Conservation (phyloP, 192 early-diverging fungal genomes). For the Backusella psychrophila region DNA sequence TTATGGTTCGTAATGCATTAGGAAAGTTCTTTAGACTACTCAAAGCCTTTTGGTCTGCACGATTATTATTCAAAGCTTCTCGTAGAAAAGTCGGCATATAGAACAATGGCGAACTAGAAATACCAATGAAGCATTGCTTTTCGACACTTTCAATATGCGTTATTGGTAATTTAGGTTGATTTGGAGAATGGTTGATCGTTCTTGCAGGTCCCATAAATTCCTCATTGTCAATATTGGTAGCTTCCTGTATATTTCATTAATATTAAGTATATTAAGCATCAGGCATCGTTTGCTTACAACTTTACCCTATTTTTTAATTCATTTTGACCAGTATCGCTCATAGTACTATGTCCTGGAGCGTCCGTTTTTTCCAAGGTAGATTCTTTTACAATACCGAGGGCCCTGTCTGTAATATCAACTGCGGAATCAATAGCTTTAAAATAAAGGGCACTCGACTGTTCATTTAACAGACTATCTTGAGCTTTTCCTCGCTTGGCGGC, state of each 20-base stretch:
- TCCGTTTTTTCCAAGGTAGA: constrained; percentile 10
- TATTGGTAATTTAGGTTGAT: constrained; percentile 6
- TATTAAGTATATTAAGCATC: constrained; percentile 1
- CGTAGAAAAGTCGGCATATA: neutral
- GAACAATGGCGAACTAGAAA: neutral
- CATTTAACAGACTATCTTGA: constrained; percentile 8
- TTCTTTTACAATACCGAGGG: constrained; percentile 9
- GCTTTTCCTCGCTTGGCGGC: constrained; percentile 8
- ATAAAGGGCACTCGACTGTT: neutral
- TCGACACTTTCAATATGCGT: neutral
- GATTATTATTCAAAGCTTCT: constrained; percentile 6
- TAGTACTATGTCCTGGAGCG: neutral
- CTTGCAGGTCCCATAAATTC: constrained; percentile 10
- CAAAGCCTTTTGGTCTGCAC: constrained; percentile 2
- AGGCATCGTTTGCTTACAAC: neutral
- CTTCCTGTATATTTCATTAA: constrained; percentile 12
- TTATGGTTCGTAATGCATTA: constrained; percentile 3
- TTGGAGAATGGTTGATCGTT: neutral
- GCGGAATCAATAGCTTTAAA: constrained; percentile 9
- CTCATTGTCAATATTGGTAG: neutral
- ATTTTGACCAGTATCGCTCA: neutral
- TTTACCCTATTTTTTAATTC: constrained; percentile 4
- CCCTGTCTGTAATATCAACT: constrained; percentile 8
- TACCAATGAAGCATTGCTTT: constrained; percentile 3
- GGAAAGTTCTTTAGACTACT: constrained; percentile 11